phyloP scores from a whole-genome alignment of 2,329 filamentous ascomycete species.

The Neonectria punicea region DNA sequence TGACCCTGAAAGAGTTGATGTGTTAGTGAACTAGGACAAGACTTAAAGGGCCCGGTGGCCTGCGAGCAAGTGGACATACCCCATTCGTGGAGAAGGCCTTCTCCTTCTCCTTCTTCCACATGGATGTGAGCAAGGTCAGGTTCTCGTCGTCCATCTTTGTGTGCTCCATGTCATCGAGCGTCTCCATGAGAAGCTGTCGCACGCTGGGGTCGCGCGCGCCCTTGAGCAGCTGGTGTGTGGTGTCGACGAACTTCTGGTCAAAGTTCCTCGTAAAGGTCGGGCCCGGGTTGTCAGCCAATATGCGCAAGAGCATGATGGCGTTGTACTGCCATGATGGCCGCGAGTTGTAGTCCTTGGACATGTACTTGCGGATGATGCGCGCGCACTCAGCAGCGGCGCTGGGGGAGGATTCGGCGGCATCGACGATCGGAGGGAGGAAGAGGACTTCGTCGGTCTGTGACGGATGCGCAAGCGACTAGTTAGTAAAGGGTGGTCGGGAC shows the following conservation, averaged over 20 bases:
- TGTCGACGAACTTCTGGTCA: constrained; percentile 83
- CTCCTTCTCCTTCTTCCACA: constrained; percentile 92
- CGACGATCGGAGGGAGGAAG: constrained; percentile 92
- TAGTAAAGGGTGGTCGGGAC: constrained; percentile 8
- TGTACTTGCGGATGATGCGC: constrained; percentile 81
- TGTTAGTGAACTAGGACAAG: constrained; percentile 23
- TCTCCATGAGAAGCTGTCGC: constrained; percentile 88
- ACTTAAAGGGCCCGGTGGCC: background rate
- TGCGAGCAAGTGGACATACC: constrained; percentile 50
- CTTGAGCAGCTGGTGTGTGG: constrained; percentile 79
- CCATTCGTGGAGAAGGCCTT: constrained; percentile 65
- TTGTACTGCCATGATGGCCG: constrained; percentile 88
- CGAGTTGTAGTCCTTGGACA: constrained; percentile 75
- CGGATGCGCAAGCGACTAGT: constrained; percentile 4
- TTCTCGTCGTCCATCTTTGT: constrained; percentile 80
- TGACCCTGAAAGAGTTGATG: constrained; percentile 28
- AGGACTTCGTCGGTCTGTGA: constrained; percentile 86
- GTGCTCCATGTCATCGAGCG: constrained; percentile 79
- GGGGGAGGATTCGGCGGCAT: constrained; percentile 92
- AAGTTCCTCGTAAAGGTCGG: constrained; percentile 90
- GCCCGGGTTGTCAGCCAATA: constrained; percentile 91
- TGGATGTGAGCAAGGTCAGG: constrained; percentile 74
- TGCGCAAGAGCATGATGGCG: constrained; percentile 93
- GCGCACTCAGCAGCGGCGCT: constrained; percentile 85
- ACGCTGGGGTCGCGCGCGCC: constrained; percentile 78